phyloP scores from a whole-genome alignment of 306 rosid species.

The Citrullus amarus region DNA sequence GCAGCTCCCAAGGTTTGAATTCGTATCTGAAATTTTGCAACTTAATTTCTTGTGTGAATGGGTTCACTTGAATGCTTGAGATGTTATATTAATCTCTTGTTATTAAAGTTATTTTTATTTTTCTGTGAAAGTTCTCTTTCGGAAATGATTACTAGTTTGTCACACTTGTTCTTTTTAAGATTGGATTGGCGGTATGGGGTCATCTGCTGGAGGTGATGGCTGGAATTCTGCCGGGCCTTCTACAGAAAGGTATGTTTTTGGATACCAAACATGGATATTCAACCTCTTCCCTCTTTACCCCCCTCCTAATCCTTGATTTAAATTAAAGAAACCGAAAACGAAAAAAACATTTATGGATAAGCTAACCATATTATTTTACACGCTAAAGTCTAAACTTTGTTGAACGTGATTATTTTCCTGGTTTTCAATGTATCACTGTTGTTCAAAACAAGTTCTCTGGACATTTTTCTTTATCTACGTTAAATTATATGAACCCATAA shows the following conservation, averaged over 20 bases:
- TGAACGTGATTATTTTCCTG: not conserved
- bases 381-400: not conserved
- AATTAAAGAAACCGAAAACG: not conserved
- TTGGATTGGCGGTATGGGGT: conserved; percentile 60
- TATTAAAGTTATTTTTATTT: not conserved
- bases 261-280: conserved; percentile 3
- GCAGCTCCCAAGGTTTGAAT: conserved; percentile 54
- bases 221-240: conserved; percentile 50
- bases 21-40: not conserved
- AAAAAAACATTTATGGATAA: not conserved
- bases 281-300: not conserved
- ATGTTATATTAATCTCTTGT: not conserved
- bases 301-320: not conserved
- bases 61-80: not conserved
- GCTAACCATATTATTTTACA: not conserved
- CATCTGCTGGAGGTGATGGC: conserved; percentile 44
- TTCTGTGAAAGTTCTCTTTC: not conserved
- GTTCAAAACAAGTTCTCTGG: not conserved
- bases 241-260: conserved; percentile 40
- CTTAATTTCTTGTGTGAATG: not conserved
- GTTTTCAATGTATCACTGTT: not conserved
- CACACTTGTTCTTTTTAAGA: conserved; percentile 29
- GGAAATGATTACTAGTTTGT: conserved; percentile 12
- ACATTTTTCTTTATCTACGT: too few relatives aligned
- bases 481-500: too few relatives aligned